Evolutionary conservation across 768 basidiomycete genomes (phyloP).

Genomic region (Pholiota microspora): DNA sequence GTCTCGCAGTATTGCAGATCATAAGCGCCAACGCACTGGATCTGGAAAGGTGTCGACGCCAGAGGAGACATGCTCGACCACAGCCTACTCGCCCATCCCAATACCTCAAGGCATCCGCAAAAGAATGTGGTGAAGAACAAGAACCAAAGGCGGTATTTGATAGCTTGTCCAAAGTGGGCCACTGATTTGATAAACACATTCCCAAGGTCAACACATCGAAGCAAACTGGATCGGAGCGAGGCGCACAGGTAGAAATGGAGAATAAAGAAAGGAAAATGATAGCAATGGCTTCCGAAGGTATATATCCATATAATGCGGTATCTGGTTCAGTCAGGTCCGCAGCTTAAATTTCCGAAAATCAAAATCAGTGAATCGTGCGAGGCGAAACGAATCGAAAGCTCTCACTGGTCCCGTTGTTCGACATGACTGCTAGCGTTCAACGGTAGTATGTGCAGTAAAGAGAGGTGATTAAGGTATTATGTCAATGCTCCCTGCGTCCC

Average conservation of each 20-base stretch:
- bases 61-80: slow-evolving; percentile 17
- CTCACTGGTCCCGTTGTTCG: background rate
- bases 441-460: background rate
- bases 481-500: too few relatives aligned
- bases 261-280: slow-evolving; percentile 3
- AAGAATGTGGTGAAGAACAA: slow-evolving; percentile 15
- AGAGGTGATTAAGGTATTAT: too few relatives aligned
- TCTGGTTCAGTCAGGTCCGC: background rate
- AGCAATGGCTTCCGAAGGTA: background rate
- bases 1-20: too few relatives aligned
- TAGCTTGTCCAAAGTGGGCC: slow-evolving; percentile 13
- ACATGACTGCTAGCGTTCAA: background rate
- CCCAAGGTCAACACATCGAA: too few relatives aligned
- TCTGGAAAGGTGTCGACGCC: slow-evolving; percentile 12
- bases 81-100: slow-evolving; percentile 21
- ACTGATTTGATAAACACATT: slow-evolving; percentile 3
- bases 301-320: slow-evolving; percentile 1
- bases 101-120: slow-evolving; percentile 19
- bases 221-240: too few relatives aligned
- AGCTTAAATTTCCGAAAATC: background rate
- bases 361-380: too few relatives aligned
- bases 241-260: background rate
- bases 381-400: too few relatives aligned
- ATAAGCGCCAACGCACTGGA: background rate
- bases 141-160: slow-evolving; percentile 20